These are phyloP conservation scores for Halenospora varia DNA, from an alignment of 495 filamentous ascomycete genomes.

Conservation along the genomic window DNA sequence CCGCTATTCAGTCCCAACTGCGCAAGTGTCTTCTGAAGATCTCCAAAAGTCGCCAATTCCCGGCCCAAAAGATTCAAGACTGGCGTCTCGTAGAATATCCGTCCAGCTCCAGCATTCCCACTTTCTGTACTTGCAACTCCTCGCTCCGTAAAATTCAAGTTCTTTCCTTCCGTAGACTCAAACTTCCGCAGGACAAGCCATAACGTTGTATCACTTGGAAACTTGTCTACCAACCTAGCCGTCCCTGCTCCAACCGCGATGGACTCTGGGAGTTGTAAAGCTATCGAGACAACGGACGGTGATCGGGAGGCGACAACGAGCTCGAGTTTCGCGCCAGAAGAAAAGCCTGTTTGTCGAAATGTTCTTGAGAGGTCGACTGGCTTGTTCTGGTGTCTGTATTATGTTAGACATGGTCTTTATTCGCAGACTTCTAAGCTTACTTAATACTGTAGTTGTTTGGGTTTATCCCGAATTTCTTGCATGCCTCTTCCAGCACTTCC, in stretches of 20 bases:
- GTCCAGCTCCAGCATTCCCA: slow-evolving; percentile 57
- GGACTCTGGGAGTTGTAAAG: slow-evolving; percentile 70
- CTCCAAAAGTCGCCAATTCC: slow-evolving; percentile 68
- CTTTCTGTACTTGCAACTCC: slow-evolving; percentile 55
- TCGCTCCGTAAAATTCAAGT: slow-evolving; percentile 75
- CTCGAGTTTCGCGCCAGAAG: slow-evolving; percentile 84
- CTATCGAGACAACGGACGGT: slow-evolving; percentile 77
- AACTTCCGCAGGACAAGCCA: slow-evolving; percentile 89
- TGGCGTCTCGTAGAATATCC: slow-evolving; percentile 82
- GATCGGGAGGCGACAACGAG: slow-evolving; percentile 81
- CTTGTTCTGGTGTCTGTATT: slow-evolving; percentile 61
- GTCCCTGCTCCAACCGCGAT: slow-evolving; percentile 53
- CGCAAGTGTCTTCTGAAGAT: slow-evolving; percentile 82
- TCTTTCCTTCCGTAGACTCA: slow-evolving; percentile 59
- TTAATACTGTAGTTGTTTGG: slow-evolving; percentile 77
- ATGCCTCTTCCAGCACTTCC: slow-evolving; percentile 84
- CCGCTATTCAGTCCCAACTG: slow-evolving; percentile 84
- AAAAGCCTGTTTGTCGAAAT: slow-evolving; percentile 82
- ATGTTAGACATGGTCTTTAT: slow-evolving; percentile 6
- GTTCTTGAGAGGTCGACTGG: slow-evolving; percentile 77
- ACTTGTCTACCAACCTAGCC: slow-evolving; percentile 71
- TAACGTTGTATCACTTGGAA: slow-evolving; percentile 76
- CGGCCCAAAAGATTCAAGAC: slow-evolving; percentile 76
- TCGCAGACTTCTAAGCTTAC: slow-evolving; percentile 38
- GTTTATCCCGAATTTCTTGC: slow-evolving; percentile 67